Percentiles rank a stretch among this genome's conserved stretches.
Evolutionary conservation across 768 basidiomycete genomes (phyloP).

Genomic region (Coprinopsis sp.): DNA sequence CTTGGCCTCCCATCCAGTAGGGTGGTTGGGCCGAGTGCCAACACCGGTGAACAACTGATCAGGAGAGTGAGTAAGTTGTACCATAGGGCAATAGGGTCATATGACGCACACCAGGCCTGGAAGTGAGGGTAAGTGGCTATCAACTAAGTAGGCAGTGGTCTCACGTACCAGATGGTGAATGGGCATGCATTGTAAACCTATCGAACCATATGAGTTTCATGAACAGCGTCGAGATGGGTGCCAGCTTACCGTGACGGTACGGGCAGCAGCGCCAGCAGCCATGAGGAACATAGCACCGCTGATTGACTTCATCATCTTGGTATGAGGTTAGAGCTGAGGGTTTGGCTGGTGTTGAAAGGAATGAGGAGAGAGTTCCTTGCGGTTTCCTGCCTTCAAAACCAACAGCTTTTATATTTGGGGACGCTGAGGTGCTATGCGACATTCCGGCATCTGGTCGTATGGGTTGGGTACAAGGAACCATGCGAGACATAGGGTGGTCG

Average conservation of each 20-base stretch:
- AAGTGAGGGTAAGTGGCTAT: background rate
- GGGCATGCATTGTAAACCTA: slow-evolving; percentile 57
- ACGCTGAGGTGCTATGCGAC: too few relatives aligned
- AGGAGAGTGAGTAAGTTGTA: slow-evolving; percentile 17
- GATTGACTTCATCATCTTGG: slow-evolving; percentile 33
- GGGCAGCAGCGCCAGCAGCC: slow-evolving; percentile 31
- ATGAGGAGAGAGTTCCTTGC: too few relatives aligned
- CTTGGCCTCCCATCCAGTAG: slow-evolving; percentile 36
- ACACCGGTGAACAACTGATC: background rate
- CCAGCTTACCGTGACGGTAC: slow-evolving; percentile 42
- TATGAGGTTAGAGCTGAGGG: background rate
- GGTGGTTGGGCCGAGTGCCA: too few relatives aligned
- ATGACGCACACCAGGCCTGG: slow-evolving; percentile 37
- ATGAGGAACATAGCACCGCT: slow-evolving; percentile 12
- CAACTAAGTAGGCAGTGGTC: background rate
- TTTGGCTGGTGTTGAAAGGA: background rate
- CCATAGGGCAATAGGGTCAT: too few relatives aligned
- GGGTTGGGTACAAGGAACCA: too few relatives aligned
- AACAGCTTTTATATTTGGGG: too few relatives aligned
- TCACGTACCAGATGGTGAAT: slow-evolving; percentile 60
- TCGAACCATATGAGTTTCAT: background rate
- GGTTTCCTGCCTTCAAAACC: too few relatives aligned
- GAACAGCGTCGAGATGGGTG: background rate
- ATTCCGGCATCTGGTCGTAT: too few relatives aligned
- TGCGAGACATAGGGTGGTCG: too few relatives aligned